These are phyloP conservation scores for Brassica nigra DNA, from an alignment of 345 rosid species.

Conservation along the genomic window DNA sequence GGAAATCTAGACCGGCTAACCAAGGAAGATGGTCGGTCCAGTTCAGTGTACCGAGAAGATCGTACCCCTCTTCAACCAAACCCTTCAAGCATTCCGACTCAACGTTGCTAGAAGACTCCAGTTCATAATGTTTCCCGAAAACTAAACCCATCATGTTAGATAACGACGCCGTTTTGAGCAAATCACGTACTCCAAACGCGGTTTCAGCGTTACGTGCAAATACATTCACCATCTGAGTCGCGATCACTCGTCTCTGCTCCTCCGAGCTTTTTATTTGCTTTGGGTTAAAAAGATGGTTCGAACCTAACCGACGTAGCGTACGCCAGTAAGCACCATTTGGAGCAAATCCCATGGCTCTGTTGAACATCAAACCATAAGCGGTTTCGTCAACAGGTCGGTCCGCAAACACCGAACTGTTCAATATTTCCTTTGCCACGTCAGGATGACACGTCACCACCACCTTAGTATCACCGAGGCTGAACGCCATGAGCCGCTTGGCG, in stretches of 20 bases:
- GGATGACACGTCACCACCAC: slow-evolving; percentile 67
- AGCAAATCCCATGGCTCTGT: slow-evolving; percentile 81
- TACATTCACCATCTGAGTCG: slow-evolving; percentile 51
- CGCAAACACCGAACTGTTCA: slow-evolving; percentile 67
- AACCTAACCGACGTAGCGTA: slow-evolving; percentile 57
- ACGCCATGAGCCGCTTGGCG: slow-evolving; percentile 72
- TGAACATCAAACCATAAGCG: slow-evolving; percentile 73
- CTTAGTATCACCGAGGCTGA: slow-evolving; percentile 67
- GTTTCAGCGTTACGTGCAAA: slow-evolving; percentile 32
- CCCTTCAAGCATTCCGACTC: slow-evolving; percentile 54
- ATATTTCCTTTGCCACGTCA: slow-evolving; percentile 67
- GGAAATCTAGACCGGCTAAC: slow-evolving; percentile 63
- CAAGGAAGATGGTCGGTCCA: slow-evolving; percentile 81
- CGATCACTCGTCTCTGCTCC: slow-evolving; percentile 49
- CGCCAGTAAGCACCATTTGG: slow-evolving; percentile 77
- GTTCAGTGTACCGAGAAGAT: slow-evolving; percentile 59
- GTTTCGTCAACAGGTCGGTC: slow-evolving; percentile 81
- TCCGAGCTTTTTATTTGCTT: slow-evolving; percentile 59
- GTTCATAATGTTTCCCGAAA: slow-evolving; percentile 56
- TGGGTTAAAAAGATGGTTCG: slow-evolving; percentile 63
- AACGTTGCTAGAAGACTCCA: slow-evolving; percentile 40
- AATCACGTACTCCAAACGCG: slow-evolving; percentile 47
- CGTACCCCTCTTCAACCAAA: slow-evolving; percentile 74
- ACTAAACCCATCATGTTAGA: slow-evolving; percentile 72
- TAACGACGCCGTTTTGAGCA: slow-evolving; percentile 67